Base-by-base conservation (phyloP, 768 basidiomycete species). In the Candolleomyces aberdarensis region DNA sequence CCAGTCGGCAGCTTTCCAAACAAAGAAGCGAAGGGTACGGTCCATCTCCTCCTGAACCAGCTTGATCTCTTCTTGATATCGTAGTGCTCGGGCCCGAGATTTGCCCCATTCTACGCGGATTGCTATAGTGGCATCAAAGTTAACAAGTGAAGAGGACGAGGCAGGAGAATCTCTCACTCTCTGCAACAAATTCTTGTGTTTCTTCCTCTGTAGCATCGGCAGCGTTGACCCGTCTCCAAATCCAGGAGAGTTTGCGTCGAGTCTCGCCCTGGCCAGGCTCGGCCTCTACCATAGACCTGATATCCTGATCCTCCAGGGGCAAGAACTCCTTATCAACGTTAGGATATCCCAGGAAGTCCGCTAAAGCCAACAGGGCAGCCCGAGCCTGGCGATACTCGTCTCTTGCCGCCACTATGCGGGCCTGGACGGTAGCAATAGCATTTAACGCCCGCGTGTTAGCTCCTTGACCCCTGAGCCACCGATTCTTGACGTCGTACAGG, bases 371-470 rank as follows among this genome's bases (percentile, higher is more conserved):
- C 5, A 53, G 20, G 4, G 52, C 52, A 31, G 4, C n/a, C 31
- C 31, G 52, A 4, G 52, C 52, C 32, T 31, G 31, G 9, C 36
- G 31, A 29, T 53, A 53, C 32, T 53, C 52, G 17, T 53, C 32
- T 0, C 64, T 61, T 32, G 53, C 52, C 2, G 59, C 59, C 9
- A 63, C 43, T 36, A 69, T 66, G 15, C 61, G 62, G 1, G 63
- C 64, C 19, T 69, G 53, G 6, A 69, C 48, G 4, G 58, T 52
- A 17, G 29, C 47, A 7, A 71, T 66, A n/a, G 64, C 54, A n/a
- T 60, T 64, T 0, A 57, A 29, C 1, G 72, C 70, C 9, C 65
- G 55, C 1, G 68, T 73, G 49, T 73, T 71, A 0, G 65, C 65
- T 8, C 58, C 49, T 43, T 71, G 70, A 2, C 70, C 69, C 8